Evolutionary conservation across 257 asterid species (phyloP), one percentile per base, ranked within the genome.

Genomic region (Solanum lycopersicoides): DNA sequence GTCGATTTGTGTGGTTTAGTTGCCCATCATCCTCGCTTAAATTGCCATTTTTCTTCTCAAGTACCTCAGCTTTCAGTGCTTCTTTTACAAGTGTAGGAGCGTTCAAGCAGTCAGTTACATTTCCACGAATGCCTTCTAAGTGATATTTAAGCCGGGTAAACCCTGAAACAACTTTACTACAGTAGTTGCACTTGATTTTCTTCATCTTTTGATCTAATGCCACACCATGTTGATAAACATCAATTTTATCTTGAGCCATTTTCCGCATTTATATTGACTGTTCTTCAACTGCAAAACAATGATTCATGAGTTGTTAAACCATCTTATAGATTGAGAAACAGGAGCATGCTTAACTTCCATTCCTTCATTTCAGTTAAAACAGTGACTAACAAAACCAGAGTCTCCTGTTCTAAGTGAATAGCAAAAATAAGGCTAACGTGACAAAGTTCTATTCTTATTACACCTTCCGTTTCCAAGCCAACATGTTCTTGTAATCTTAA

Each of bases 121-220:
- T 88, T 42, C 89, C 85, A 6, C 88, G 75, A 32, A 89, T 20
- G 84, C 90, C 91, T 83, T 88, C 91, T 63, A 89, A 85, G 76
- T 86, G 86, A 66, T 71, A 84, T 41, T 88, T 91, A 6, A 90
- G 86, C 18, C 85, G 83, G 42, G 14, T 63, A 42, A 37, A 85
- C 77, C 84, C 79, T 75, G 87, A 80, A 41, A 89, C 85, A 88
- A 69, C 77, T 83, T 86, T 87, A 44, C 72, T 44, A 83, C 87
- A 89, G 76, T 88, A 87, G 63, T 85, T 87, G 71, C 90, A 90
- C 50, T 85, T 63, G 25, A 87, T 56, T 65, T 86, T 88, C 47
- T 59, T 30, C 86, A 73, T 82, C 68, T 82, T 59, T 11, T 23
- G 74, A 85, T 88, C 90, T 30, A 88, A n/a, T 23, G 4, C 82